A percentile compares a stretch with the other conserved stretches of the same genome.
Evolutionary conservation across 78 protist species (phyloP).

Genomic region (Planoprotostelium fungivorum): DNA sequence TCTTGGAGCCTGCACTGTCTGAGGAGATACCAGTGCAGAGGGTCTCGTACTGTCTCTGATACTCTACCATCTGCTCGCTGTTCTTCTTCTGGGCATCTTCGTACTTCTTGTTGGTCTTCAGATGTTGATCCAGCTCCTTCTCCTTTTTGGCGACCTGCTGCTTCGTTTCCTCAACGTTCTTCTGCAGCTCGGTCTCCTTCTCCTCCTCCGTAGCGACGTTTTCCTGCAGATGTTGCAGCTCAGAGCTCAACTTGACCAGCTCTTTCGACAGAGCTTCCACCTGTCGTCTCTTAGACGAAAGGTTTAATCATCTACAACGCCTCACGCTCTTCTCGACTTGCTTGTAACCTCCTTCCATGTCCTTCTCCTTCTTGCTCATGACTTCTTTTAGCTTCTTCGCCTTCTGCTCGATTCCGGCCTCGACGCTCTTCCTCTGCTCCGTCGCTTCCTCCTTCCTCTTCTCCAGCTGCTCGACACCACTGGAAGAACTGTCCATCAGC

Average conservation of each 20-base stretch:
- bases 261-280: constrained; percentile 42
- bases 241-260: constrained; percentile 41
- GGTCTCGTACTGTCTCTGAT: constrained; percentile 20
- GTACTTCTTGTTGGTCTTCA: constrained; percentile 4
- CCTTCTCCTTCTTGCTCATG: not conserved
- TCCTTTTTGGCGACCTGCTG: constrained; percentile 26
- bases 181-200: not conserved
- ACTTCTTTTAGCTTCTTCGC: constrained; percentile 1
- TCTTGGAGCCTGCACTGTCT: constrained; percentile 9
- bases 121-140: not conserved
- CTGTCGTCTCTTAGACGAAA: constrained; percentile 8
- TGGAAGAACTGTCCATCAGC: constrained; percentile 2
- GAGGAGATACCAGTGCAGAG: constrained; percentile 34
- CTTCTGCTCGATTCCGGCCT: constrained; percentile 16
- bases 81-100: constrained; percentile 20
- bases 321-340: not conserved
- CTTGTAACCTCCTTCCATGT: not conserved
- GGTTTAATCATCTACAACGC: not conserved
- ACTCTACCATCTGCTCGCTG: constrained; percentile 10
- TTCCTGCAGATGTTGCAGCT: constrained; percentile 10
- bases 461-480: constrained; percentile 14
- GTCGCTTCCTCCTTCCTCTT: constrained; percentile 12
- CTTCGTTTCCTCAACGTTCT: not conserved
- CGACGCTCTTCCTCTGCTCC: not conserved
- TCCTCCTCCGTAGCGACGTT: constrained; percentile 31